Base-by-base conservation (phyloP, 2,329 filamentous ascomycete species). In the Pseudovirgaria hyperparasitica region DNA sequence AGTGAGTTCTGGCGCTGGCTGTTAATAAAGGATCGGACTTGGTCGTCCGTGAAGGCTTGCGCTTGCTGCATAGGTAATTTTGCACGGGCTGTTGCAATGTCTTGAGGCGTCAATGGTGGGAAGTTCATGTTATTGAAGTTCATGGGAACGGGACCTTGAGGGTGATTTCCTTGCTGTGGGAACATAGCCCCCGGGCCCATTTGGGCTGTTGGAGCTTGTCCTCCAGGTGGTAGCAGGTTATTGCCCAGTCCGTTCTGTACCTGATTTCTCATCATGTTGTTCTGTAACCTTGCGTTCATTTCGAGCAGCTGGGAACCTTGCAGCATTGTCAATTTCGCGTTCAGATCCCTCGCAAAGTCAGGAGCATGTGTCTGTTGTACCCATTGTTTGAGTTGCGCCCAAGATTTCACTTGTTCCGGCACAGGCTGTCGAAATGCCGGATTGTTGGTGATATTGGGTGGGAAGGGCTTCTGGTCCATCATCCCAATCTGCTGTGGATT, bases 321-420 rank as follows among this genome's bases (percentile, higher is more conserved):
- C 17, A 55, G 40, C 28, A 54, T 37, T 6, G 51, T 32, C 10
- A 57, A 35, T 32, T 45, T 52, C 13, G 33, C 33, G 14, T 50
- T 45, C 5, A 43, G 31, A 18, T 40, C 38, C 10, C 43, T 39
- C 9, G 47, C 22, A 9, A 46, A 31, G 18, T 31, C 32, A 7
- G 53, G 48, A 25, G 53, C 50, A 10, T 53, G 50, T 30, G 70
- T 70, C 22, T 60, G 50, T 16, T 43, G 40, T 10, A 61, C 60
- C 54, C 65, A 68, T 27, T 62, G 50, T 43, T 72, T 73, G 5
- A 74, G 50, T 30, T 70, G 62, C 6, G 60, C 60, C 70, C 70
- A 74, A 3, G 59, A 63, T 37, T 59, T 64, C 14, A 72, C 52
- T 9, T 62, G 47, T 16, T 58, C 60, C 5, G 69, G 67, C 7